Evolutionary conservation across 768 basidiomycete species (phyloP).

Genomic region (Trametes punicea): DNA sequence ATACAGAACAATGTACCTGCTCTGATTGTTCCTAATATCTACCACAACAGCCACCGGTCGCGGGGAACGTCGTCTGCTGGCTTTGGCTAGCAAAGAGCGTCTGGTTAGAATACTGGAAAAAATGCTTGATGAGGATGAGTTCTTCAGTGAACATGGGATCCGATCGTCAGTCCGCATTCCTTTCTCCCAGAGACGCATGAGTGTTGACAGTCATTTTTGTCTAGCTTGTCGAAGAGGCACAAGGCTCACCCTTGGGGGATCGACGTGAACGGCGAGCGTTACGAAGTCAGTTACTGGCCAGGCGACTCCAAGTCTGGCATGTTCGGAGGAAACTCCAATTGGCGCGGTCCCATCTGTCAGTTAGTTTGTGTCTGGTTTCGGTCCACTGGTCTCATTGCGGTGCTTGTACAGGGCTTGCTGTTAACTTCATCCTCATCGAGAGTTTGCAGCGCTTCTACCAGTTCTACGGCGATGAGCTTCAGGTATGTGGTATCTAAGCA

Average conservation of each 20-base stretch:
- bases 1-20: not conserved
- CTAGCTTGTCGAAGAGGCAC: constrained; percentile 84
- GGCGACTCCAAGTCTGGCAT: constrained; percentile 96
- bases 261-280: constrained; percentile 86
- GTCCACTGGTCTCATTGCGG: not conserved
- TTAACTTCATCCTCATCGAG: constrained; percentile 94
- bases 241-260: constrained; percentile 94
- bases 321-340: constrained; percentile 99
- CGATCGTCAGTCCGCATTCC: constrained; percentile 67
- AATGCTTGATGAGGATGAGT: constrained; percentile 97
- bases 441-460: constrained; percentile 96
- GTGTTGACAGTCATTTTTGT: not conserved
- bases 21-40: not conserved
- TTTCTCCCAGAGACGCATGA: not conserved
- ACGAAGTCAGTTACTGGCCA: constrained; percentile 96
- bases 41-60: constrained; percentile 49
- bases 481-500: constrained; percentile 35
- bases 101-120: constrained; percentile 85
- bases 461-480: constrained; percentile 91
- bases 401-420: constrained; percentile 73
- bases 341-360: constrained; percentile 89
- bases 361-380: not conserved
- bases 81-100: constrained; percentile 89
- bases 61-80: constrained; percentile 84
- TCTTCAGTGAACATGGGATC: constrained; percentile 92